Base-by-base conservation (phyloP, 2,329 filamentous ascomycete species). In the Fusarium sterilihyphosum region DNA sequence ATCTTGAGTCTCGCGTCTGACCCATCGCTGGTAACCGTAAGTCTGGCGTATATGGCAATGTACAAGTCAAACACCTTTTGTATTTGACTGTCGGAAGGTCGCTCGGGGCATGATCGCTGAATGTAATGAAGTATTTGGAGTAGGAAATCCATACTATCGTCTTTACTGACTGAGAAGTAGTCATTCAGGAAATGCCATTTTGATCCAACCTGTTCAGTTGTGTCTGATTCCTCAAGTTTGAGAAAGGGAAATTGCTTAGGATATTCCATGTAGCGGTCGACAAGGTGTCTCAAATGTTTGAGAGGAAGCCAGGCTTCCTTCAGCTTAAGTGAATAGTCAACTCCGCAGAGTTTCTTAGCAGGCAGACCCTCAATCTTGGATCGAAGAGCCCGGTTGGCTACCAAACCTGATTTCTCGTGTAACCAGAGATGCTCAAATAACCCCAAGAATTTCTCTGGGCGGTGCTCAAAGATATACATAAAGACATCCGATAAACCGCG, bases 181-280 rank as follows among this genome's bases (percentile, higher is more conserved):
- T 35, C 31, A 16, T 24, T 22, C 17, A 60, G 18, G 1, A 60
- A 60, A 24, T 20, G 10, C 57, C 57, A 60, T 35, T 50, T 60
- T 35, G 35, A 47, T 3, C 2, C 33, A 40, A 22, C n/a, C n/a
- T n/a, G n/a, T n/a, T n/a, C 46, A 14, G 10, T 5, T 16, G 4
- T 6, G 4, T 49, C 46, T 13, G 20, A 31, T 12, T 58, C 31
- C 14, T 67, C 53, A 2, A 74, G n/a, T 16, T 67, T 57, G 4
- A 76, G 59, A 62, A 76, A 76, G 3, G 73, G 73, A 29, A 76
- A 76, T 10, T 60, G 29, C 2, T 58, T 31, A 8, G 70, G 56
- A 29, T 54, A 1, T 2, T 65, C 59, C 64, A 76, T 73, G 3
- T 69, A 73, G 2, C 35, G 26, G 8, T 18, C 0, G 8, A 73